These are phyloP conservation scores for Gliomastix tumulicola DNA, from an alignment of 2,329 filamentous ascomycete species.

Conservation along the genomic window DNA sequence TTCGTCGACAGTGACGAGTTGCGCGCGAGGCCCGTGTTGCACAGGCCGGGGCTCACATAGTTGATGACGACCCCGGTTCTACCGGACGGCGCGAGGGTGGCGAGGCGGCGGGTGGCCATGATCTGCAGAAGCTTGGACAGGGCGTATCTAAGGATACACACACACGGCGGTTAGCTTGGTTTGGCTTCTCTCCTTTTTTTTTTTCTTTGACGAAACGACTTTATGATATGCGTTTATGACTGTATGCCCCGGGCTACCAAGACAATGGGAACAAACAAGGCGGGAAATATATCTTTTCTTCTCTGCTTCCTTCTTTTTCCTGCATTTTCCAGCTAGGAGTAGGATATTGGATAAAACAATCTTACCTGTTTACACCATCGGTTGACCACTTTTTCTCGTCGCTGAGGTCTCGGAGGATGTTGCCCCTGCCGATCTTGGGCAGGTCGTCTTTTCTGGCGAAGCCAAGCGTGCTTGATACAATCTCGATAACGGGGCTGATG, in stretches of 20 bases:
- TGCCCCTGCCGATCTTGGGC: slow-evolving; percentile 1
- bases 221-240: no score
- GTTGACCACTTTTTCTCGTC: not conserved
- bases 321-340: no score
- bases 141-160: slow-evolving; percentile 10
- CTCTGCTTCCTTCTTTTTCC: no score
- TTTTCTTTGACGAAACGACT: no score
- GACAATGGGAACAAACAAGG: no score
- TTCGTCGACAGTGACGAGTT: not conserved
- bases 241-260: no score
- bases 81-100: slow-evolving; percentile 12
- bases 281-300: no score
- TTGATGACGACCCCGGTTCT: slow-evolving; percentile 21
- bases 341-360: no score
- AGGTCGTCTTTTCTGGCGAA: not conserved
- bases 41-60: slow-evolving; percentile 18
- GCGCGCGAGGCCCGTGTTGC: slow-evolving; percentile 12
- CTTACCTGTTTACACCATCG: not conserved
- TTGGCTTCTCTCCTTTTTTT: slow-evolving; percentile 11
- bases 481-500: not conserved
- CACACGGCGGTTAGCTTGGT: slow-evolving; percentile 10
- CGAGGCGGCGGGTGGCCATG: slow-evolving; percentile 16
- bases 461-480: slow-evolving; percentile 1
- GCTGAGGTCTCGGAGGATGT: slow-evolving; percentile 1
- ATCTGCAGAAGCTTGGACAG: slow-evolving; percentile 18